Base-by-base conservation (phyloP, 2,329 filamentous ascomycete species). In the Aspergillus ochraceus region DNA sequence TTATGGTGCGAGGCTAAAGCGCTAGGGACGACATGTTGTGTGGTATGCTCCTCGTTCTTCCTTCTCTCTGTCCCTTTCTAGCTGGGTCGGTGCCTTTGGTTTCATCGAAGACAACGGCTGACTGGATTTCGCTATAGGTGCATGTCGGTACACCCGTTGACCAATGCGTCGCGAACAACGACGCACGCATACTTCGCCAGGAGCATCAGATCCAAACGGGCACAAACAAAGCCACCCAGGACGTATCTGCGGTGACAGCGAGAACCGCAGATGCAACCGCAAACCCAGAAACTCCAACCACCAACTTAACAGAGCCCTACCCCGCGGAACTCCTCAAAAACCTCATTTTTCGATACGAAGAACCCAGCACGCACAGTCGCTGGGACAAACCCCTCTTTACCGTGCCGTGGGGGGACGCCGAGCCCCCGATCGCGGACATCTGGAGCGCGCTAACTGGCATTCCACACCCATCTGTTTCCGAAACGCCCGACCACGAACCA, bases 361-460 rank as follows among this genome's bases (percentile, higher is more conserved):
- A 88, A 74, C 86, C 86, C 19, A 86, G 85, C 68, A 85, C 84
- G 42, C 85, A 87, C 80, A 85, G 80, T 52, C 80, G 86, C 54
- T 89, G 86, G 86, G 86, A 89, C 70, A 85, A 85, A 52, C 86
- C 86, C 0, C 80, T 88, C 20, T 89, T 88, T 76, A 86, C 84
- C 11, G 81, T 88, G 1, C 81, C 84, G 6, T 82, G 80, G 66
- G 78, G 81, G 58, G 86, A 88, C 68, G 69, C 78, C 6, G 77
- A 79, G 17, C 84, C 85, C 8, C 85, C 85, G 12, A 79, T 79
- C 60, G 81, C 84, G 49, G 81, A 83, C 49, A 88, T 89, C 65
- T 89, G 86, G 84, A 82, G 84, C 46, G 84, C 85, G 2, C 68
- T 81, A 12, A 80, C 79, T n/a, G 78, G 78, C 49, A 67, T 76